Conservation (phyloP, 2,329 filamentous ascomycete species). For the Coniochaeta ligniaria region DNA sequence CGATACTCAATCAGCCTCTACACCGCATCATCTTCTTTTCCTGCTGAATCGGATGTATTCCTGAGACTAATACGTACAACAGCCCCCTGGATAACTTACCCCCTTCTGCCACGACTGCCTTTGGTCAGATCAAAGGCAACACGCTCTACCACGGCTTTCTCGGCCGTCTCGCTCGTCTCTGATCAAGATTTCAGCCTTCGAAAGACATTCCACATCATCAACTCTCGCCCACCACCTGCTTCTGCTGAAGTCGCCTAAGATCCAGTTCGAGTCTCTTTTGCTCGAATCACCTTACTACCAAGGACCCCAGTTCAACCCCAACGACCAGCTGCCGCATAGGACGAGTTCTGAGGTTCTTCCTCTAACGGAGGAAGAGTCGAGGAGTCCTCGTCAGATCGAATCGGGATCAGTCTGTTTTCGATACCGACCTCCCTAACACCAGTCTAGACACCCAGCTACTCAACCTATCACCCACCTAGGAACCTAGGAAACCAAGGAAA, state of each 20-base stretch:
- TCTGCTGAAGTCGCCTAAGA: conserved; percentile 40
- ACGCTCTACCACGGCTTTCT: conserved; percentile 50
- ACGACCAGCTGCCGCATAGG: conserved; percentile 99
- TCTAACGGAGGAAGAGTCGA: conserved; percentile 99
- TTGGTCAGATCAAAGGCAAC: conserved; percentile 63
- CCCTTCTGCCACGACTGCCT: conserved; percentile 36
- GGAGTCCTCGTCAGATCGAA: conserved; percentile 91
- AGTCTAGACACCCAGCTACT: conserved; percentile 17
- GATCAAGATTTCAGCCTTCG: conserved; percentile 64
- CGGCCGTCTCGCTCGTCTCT: conserved; percentile 54
- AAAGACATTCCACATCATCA: conserved; percentile 60
- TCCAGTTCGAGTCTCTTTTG: conserved; percentile 37
- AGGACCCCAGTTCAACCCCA: conserved; percentile 48
- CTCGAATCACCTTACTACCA: conserved; percentile 42
- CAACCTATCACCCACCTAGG: conserved; percentile 9
- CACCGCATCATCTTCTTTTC: not conserved
- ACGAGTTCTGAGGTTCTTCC: conserved; percentile 97
- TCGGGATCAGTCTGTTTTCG: conserved; percentile 87
- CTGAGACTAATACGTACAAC: not conserved
- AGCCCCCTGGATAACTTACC: not conserved
- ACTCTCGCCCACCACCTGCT: conserved; percentile 53
- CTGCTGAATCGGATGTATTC: not conserved
- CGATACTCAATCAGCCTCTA: not conserved
- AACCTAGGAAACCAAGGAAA: not conserved
- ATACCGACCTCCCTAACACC: conserved; percentile 92